These are phyloP conservation scores for Fusarium compactum DNA, from an alignment of 2,329 filamentous ascomycete genomes.

Conservation along the genomic window DNA sequence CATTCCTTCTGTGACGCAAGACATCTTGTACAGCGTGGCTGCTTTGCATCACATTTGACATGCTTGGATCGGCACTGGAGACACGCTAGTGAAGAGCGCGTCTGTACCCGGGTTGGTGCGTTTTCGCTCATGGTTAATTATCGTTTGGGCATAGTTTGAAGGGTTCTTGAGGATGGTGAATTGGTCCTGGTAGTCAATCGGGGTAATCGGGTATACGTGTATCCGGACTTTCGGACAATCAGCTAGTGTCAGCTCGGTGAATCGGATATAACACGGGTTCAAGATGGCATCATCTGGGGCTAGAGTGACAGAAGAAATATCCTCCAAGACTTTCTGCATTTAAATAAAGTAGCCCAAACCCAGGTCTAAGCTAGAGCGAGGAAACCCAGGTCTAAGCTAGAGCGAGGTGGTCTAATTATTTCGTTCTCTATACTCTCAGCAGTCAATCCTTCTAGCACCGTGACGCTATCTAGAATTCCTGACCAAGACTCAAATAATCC, in stretches of 20 bases:
- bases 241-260: neutral
- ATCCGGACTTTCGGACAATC: constrained; percentile 1
- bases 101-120: constrained; percentile 2
- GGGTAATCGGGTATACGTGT: constrained; percentile 19
- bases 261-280: neutral
- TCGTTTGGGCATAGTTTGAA: neutral
- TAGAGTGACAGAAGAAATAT: too few relatives aligned
- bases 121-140: constrained; percentile 1
- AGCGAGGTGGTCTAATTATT: too few relatives aligned
- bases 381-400: too few relatives aligned
- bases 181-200: neutral
- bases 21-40: constrained; percentile 61
- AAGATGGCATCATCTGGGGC: neutral
- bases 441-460: too few relatives aligned
- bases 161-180: neutral
- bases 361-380: too few relatives aligned
- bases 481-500: neutral
- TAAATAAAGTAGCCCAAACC: too few relatives aligned
- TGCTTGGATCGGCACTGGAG: constrained; percentile 64
- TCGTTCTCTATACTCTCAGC: too few relatives aligned
- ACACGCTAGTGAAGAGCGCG: constrained; percentile 57
- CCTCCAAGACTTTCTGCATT: too few relatives aligned
- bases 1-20: constrained; percentile 58
- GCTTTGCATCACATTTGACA: constrained; percentile 64
- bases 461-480: neutral